Evolutionary conservation across 2,329 filamentous ascomycete genomes (phyloP), one percentile per base, ranked within the genome.

Genomic region (Clonostachys chloroleuca): DNA sequence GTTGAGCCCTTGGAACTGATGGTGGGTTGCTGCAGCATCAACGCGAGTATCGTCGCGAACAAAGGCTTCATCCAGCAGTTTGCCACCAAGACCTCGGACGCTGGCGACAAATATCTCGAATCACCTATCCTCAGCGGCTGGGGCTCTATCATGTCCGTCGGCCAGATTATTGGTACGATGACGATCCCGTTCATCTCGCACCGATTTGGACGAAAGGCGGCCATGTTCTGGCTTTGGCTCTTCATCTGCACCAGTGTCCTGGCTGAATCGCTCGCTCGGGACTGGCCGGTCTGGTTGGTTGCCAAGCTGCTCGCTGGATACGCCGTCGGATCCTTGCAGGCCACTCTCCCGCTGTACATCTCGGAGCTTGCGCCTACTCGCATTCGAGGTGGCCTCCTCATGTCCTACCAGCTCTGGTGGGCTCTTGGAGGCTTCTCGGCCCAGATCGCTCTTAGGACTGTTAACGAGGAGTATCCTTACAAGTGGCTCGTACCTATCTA

Each of bases 351-450:
- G 1, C 59, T 67, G 0, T 73, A 72, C 47, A 59, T 74, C 6
- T 60, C 67, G 3, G 69, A 74, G 47, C 56, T 68, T 1, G 64
- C 70, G 0, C 70, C 70, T 1, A 64, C 65, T 0, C 64, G 68
- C 9, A 57, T 71, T 1, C 59, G 68, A 16, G 71, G 70, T 17
- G 62, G 66, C 5, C 36, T 63, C 3, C 62, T 72, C 35, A 70
- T 72, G 51, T 58, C 60, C 6, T 70, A 72, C 47, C 67, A 58
- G 44, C 63, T 71, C 52, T 75, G 72, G 72, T 73, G 66, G 51
- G 64, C 66, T 1, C 33, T 73, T 1, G 72, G 72, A 2, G 59
- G 63, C n/a, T 64, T 74, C 34, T 68, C 67, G 35, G 69, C 67
- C 4, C 66, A 64, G 6, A 59, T 74, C 0, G 69, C 69, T 1